phyloP scores from a whole-genome alignment of 352 stramenopile genomes.

The Globisporangium middletonii region DNA sequence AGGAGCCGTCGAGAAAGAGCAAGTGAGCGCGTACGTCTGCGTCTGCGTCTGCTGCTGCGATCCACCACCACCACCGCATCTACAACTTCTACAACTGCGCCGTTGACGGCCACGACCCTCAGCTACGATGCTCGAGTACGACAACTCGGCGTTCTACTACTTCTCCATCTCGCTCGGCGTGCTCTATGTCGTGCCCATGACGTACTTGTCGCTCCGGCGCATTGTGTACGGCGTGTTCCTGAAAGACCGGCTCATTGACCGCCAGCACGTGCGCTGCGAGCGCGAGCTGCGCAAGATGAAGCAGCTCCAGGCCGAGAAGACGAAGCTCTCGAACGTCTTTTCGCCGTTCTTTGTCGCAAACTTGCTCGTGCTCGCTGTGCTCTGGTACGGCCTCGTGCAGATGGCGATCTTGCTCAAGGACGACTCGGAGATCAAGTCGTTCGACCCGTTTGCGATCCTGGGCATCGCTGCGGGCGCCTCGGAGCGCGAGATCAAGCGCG shows the following conservation, averaged over 20 bases:
- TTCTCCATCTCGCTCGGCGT: constrained; percentile 95
- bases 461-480: constrained; percentile 89
- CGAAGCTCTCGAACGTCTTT: constrained; percentile 79
- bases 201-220: constrained; percentile 81
- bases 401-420: constrained; percentile 89
- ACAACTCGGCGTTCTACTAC: constrained; percentile 99
- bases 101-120: neutral
- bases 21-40: neutral
- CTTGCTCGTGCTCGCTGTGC: constrained; percentile 54
- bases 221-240: constrained; percentile 89
- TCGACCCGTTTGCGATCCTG: constrained; percentile 97
- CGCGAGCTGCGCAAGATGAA: constrained; percentile 83
- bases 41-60: neutral
- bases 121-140: constrained; percentile 95
- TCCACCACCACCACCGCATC: neutral
- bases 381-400: constrained; percentile 87
- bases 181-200: constrained; percentile 96
- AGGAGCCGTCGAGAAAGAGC: constrained; percentile 3
- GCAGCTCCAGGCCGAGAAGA: constrained; percentile 82
- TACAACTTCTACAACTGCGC: no score
- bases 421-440: constrained; percentile 97
- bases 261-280: constrained; percentile 73
- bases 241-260: constrained; percentile 85
- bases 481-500: constrained; percentile 94
- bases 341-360: constrained; percentile 72